Conservation (phyloP, 305 asterid genomes). For the Fraxinus greggii region DNA sequence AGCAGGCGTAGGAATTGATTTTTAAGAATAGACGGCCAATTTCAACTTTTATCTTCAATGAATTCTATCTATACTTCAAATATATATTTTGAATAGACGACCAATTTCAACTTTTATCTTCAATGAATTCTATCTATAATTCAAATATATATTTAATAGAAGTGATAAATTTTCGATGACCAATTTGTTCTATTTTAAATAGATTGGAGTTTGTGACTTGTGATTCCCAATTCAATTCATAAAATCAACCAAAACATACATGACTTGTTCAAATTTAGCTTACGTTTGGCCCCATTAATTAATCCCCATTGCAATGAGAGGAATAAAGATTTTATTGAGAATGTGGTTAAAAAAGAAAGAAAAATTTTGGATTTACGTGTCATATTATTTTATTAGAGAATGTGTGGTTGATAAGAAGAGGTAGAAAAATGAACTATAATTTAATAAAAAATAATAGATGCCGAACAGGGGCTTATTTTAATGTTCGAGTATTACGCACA, state of each 20-base stretch:
- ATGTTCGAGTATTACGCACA: neutral
- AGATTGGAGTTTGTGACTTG: neutral
- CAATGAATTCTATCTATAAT: too few relatives aligned
- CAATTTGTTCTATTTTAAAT: neutral
- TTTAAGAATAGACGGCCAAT: too few relatives aligned
- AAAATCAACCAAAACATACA: neutral
- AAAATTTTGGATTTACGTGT: neutral
- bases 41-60: too few relatives aligned
- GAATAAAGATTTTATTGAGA: too few relatives aligned
- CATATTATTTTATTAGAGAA: too few relatives aligned
- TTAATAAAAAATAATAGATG: neutral
- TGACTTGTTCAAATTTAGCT: neutral
- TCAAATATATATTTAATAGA: too few relatives aligned
- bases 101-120: too few relatives aligned
- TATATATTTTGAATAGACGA: too few relatives aligned
- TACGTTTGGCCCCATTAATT: neutral
- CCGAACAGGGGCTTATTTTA: neutral
- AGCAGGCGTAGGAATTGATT: too few relatives aligned
- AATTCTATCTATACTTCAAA: too few relatives aligned
- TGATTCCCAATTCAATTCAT: neutral
- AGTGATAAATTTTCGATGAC: neutral
- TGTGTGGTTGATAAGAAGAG: neutral
- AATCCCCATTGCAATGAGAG: neutral
- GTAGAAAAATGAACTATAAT: neutral
- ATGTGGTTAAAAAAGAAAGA: neutral